Conservation (phyloP, 345 rosid genomes). For the Bruguiera sexangula region DNA sequence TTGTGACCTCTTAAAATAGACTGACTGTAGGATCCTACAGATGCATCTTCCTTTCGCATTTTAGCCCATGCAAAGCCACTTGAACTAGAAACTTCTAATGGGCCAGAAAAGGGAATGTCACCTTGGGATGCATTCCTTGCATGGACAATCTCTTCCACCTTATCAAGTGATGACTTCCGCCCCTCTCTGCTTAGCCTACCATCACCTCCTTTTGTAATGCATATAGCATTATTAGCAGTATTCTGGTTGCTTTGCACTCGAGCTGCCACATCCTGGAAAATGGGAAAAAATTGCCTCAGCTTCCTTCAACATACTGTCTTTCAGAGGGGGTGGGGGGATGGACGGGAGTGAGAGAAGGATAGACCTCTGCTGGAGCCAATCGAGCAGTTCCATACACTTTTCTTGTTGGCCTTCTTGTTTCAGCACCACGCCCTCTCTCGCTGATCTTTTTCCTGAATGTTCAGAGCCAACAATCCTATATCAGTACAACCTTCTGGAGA, state of each 20-base stretch:
- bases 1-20: slow-evolving; percentile 61
- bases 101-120: slow-evolving; percentile 86
- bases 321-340: not conserved
- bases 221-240: slow-evolving; percentile 24
- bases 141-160: slow-evolving; percentile 58
- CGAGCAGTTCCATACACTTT: slow-evolving; percentile 53
- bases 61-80: slow-evolving; percentile 97
- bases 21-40: slow-evolving; percentile 48
- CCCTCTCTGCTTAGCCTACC: slow-evolving; percentile 38
- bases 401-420: slow-evolving; percentile 62
- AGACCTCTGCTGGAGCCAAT: slow-evolving; percentile 75
- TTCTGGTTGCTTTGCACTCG: slow-evolving; percentile 36
- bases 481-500: not conserved
- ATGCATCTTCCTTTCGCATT: slow-evolving; percentile 61
- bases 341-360: slow-evolving; percentile 20
- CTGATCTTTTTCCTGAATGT: slow-evolving; percentile 68
- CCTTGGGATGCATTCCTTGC: slow-evolving; percentile 82
- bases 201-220: slow-evolving; percentile 34
- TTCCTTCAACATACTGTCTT: not conserved
- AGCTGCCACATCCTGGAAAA: slow-evolving; percentile 53
- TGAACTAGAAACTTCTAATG: slow-evolving; percentile 74
- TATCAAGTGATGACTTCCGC: slow-evolving; percentile 43
- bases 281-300: slow-evolving; percentile 8
- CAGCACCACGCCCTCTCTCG: slow-evolving; percentile 57
- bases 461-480: slow-evolving; percentile 1